Percentiles rank a stretch among this genome's conserved stretches.
Conservation (phyloP, 306 rosid species). For the Biancaea sappan region DNA sequence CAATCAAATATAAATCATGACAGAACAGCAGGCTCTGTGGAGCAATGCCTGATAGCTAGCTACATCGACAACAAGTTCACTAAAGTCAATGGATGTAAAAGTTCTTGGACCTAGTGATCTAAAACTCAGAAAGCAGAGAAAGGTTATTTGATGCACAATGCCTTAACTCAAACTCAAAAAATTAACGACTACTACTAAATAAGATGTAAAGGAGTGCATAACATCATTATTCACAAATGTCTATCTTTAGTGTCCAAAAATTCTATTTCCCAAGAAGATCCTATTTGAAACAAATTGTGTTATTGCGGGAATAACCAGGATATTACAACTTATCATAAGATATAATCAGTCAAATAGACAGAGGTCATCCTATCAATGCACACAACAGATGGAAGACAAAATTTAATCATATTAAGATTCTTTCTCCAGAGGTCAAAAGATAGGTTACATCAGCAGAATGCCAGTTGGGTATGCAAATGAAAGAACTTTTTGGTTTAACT, state of each 20-base stretch:
- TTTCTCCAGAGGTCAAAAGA: background rate
- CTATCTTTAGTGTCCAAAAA: background rate
- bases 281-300: background rate
- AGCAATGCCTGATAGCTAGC: background rate
- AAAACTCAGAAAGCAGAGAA: background rate
- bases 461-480: background rate
- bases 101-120: background rate
- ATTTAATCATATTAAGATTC: background rate
- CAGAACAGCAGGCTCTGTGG: background rate
- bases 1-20: background rate
- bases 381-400: background rate
- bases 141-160: background rate
- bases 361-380: background rate
- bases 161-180: background rate
- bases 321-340: background rate
- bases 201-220: background rate
- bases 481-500: background rate
- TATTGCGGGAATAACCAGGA: background rate
- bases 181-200: background rate
- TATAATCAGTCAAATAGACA: background rate
- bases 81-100: background rate
- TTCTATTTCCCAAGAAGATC: background rate
- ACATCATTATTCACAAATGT: background rate
- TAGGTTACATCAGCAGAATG: background rate
- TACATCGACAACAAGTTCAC: background rate